Base-by-base conservation (phyloP, 257 asterid species). In the Striga asiatica region DNA sequence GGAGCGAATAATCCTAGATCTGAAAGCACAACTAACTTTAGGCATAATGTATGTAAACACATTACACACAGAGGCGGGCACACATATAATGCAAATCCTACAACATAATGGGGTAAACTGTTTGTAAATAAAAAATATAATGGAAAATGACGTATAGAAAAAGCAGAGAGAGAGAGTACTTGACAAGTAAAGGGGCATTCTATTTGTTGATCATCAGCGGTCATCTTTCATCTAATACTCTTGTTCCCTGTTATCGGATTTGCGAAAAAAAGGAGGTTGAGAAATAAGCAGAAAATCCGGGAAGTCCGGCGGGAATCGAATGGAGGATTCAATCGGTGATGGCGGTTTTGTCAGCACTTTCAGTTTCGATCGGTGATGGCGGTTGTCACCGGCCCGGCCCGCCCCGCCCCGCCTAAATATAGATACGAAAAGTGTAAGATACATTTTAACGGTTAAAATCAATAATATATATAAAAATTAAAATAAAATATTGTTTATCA, bases 131-230 rank as follows among this genome's bases (percentile, higher is more conserved):
- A 72, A 62, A 66, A 28, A 57, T 47, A 47, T 42, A 28, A 46
- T 38, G 67, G 38, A 52, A 66, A 53, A 52, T 28, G 71, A 39
- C 39, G 64, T 28, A 57, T 64, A 59, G 63, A 62, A 53, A 58
- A 66, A 53, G 43, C n/a, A 39, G 58, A 50, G 12, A 47, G 14
- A 47, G 69, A 34, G 69, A 18, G 28, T 74, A 78, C 88, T 70
- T 71, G 80, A 27, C 65, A 66, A 65, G 76, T 56, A 69, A 57
- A 73, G 48, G 74, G 75, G 60, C 25, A 5, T 45, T 63, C 69
- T 50, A 66, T 72, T 50, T 52, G 73, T 27, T 6, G 62, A 66
- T 65, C 62, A 66, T 71, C 64, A 62, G 45, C 76, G 76, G 76
- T 66, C 85, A 78, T 82, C 31, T 66, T 70, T 57, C 25, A 22